phyloP scores from a whole-genome alignment of 192 early-diverging fungal species.

The Spinellus fusiger region DNA sequence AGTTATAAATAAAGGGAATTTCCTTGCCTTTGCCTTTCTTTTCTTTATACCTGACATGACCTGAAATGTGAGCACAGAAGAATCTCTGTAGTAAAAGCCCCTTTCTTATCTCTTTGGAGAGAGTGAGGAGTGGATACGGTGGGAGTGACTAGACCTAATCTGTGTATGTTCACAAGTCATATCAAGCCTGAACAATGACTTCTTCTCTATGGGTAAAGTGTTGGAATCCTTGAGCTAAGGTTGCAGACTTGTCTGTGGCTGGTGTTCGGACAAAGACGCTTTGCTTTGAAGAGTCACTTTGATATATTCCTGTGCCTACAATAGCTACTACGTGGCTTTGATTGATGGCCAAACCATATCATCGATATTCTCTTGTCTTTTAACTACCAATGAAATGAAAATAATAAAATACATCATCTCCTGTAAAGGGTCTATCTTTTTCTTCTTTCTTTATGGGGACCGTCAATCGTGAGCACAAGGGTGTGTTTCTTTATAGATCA shows the following conservation, averaged over 20 bases:
- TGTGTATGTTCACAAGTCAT: conserved; percentile 5
- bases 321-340: conserved; percentile 19
- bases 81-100: background rate
- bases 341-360: conserved; percentile 22
- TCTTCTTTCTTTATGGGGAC: background rate
- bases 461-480: background rate
- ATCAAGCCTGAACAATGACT: conserved; percentile 7
- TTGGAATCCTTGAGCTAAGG: conserved; percentile 10
- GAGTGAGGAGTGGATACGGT: background rate
- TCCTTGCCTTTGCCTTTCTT: background rate
- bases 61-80: background rate
- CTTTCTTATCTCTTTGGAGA: background rate
- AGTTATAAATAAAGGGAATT: too few relatives aligned
- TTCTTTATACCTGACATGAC: too few relatives aligned
- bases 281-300: conserved; percentile 6
- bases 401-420: background rate
- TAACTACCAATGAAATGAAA: conserved; percentile 3
- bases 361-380: conserved; percentile 5
- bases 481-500: background rate
- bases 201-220: background rate
- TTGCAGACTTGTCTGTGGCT: background rate
- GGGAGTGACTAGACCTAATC: conserved; percentile 2
- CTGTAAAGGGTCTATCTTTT: background rate
- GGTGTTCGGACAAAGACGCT: conserved; percentile 4
- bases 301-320: conserved; percentile 23